Base-by-base conservation (phyloP, 108 stramenopile genomes). In the Conticribra guillardii region DNA sequence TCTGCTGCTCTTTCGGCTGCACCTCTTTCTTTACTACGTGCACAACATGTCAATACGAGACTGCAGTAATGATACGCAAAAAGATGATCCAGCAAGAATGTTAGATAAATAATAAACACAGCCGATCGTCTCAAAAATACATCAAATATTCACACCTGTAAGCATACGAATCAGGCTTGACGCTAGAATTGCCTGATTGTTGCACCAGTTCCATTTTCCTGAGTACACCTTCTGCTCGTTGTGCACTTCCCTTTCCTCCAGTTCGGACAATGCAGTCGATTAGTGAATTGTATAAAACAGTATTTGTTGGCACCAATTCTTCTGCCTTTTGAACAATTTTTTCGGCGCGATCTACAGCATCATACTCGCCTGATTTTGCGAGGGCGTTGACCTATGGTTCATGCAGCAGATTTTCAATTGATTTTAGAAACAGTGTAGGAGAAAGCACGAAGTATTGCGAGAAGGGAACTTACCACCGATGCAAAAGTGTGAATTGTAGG, bases 1-100 rank as follows among this genome's bases (percentile, higher is more conserved):
- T 62, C 50, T 45, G 72, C 83, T 24, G 90, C 90, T 59, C 81
- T 61, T 41, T 75, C 64, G 5, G 84, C 85, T n/a, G 90, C 87
- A 29, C 77, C 85, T 7, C 17, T 16, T 52, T 69, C 63, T 31
- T 60, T 57, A 55, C 69, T 70, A n/a, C 76, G 68, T 28, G 76
- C 76, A 37, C 68, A 77, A n/a, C 69, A 64, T 11, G 69, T 77
- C 41, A 77, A 31, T 0, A 77, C 76, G 64, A 77, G 69, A 49
- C 69, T 73, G 30, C 19, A 49, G 26, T n/a, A 26, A 15, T 37
- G 45, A 54, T 23, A 63, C 1, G 49, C 1, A 22, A 24, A 22
- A 2, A 41, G 24, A 46, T n/a, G n/a, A n/a, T n/a, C n/a, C n/a
- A n/a, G n/a, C n/a, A n/a, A n/a, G n/a, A n/a, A n/a, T n/a, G n/a